These are phyloP conservation scores for Royoungia palumana DNA, from an alignment of 768 basidiomycete species.

Conservation along the genomic window DNA sequence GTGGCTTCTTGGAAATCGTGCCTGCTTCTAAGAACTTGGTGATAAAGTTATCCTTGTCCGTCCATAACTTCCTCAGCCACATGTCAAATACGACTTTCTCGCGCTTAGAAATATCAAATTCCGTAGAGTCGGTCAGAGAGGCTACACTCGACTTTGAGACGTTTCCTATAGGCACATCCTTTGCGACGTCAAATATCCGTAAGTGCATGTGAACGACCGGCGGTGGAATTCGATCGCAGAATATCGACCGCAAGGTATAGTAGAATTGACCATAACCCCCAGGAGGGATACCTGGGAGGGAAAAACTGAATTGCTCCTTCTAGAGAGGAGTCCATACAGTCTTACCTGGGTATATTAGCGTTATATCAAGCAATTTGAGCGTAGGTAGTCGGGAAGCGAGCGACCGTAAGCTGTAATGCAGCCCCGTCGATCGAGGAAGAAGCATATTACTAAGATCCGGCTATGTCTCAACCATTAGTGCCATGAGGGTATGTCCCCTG, in stretches of 20 bases:
- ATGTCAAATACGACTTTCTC: conserved; percentile 70
- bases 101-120: conserved; percentile 50
- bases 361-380: conserved; percentile 85
- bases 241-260: conserved; percentile 89
- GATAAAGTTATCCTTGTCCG: conserved; percentile 78
- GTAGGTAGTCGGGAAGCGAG: conserved; percentile 73
- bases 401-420: conserved; percentile 80
- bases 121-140: conserved; percentile 30
- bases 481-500: conserved; percentile 1
- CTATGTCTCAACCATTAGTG: conserved; percentile 39
- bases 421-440: conserved; percentile 88
- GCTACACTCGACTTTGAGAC: conserved; percentile 35
- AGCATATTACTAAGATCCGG: conserved; percentile 76
- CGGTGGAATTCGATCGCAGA: conserved; percentile 75
- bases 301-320: neutral
- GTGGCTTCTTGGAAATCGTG: conserved; percentile 37
- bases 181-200: conserved; percentile 66
- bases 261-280: conserved; percentile 81
- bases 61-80: conserved; percentile 84
- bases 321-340: neutral
- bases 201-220: conserved; percentile 87
- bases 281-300: conserved; percentile 64
- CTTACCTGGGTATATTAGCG: conserved; percentile 85
- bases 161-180: conserved; percentile 68
- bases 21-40: conserved; percentile 58